Percentiles rank a stretch among this genome's conserved stretches.
Conservation (phyloP, 2,329 filamentous ascomycete species). For the Diaporthe sp. region DNA sequence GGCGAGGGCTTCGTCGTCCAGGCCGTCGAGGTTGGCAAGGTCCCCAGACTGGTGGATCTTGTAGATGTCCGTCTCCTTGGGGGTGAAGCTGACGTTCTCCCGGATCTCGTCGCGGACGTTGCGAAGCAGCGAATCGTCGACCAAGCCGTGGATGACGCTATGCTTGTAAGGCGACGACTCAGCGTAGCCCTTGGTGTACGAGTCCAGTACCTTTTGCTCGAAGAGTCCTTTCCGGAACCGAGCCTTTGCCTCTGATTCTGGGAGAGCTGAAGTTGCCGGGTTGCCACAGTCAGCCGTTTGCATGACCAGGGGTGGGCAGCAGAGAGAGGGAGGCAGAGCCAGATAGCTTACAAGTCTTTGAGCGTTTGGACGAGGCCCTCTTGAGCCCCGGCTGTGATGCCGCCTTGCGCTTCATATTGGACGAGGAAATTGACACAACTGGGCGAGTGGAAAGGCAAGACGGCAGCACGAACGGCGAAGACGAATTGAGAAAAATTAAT, state of each 20-base stretch:
- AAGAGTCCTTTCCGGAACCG: slow-evolving; percentile 79
- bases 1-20: slow-evolving; percentile 87
- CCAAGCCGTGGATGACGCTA: slow-evolving; percentile 85
- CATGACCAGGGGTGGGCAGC: slow-evolving; percentile 20
- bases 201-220: slow-evolving; percentile 67
- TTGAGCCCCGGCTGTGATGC: slow-evolving; percentile 59
- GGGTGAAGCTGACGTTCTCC: slow-evolving; percentile 93
- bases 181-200: slow-evolving; percentile 75
- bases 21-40: slow-evolving; percentile 93
- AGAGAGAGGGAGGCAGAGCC: slow-evolving; percentile 13
- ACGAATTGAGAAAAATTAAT: not conserved
- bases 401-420: slow-evolving; percentile 73
- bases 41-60: slow-evolving; percentile 99
- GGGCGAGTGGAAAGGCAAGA: slow-evolving; percentile 12
- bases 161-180: slow-evolving; percentile 86
- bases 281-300: slow-evolving; percentile 17
- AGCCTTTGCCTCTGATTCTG: slow-evolving; percentile 64
- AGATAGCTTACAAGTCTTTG: slow-evolving; percentile 60
- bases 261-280: slow-evolving; percentile 56
- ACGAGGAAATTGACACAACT: slow-evolving; percentile 44
- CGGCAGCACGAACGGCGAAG: not conserved
- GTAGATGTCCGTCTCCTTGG: slow-evolving; percentile 99
- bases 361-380: slow-evolving; percentile 66
- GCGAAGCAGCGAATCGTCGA: slow-evolving; percentile 86
- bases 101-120: slow-evolving; percentile 90